These are phyloP conservation scores for Suhomyces tanzawaensis DNA, from an alignment of 805 yeast genomes.

Conservation along the genomic window DNA sequence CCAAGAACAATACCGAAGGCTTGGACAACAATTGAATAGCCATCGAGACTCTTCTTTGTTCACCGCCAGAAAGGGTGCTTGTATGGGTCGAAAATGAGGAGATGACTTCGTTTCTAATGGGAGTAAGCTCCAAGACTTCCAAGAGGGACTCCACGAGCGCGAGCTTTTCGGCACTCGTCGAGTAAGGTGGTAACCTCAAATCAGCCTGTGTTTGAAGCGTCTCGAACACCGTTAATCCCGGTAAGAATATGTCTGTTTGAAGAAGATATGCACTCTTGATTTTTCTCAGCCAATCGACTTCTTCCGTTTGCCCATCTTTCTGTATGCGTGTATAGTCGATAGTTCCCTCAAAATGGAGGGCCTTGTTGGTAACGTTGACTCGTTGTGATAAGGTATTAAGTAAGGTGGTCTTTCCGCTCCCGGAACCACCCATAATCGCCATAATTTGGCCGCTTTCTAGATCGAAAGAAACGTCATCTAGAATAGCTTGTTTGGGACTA, in stretches of 20 bases:
- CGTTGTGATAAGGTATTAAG: slow-evolving; percentile 63
- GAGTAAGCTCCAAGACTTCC: slow-evolving; percentile 62
- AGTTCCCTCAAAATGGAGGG: slow-evolving; percentile 42
- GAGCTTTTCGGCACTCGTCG: slow-evolving; percentile 42
- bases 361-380: slow-evolving; percentile 38
- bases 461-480: slow-evolving; percentile 53
- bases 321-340: slow-evolving; percentile 32
- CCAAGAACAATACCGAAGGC: slow-evolving; percentile 74
- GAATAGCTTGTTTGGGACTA: slow-evolving; percentile 14
- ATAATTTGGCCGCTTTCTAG: slow-evolving; percentile 60
- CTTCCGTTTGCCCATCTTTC: too few relatives aligned
- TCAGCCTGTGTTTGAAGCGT: slow-evolving; percentile 71
- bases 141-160: slow-evolving; percentile 59
- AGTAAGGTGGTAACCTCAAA: slow-evolving; percentile 54
- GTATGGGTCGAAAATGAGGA: slow-evolving; percentile 49
- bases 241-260: slow-evolving; percentile 71
- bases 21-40: slow-evolving; percentile 75
- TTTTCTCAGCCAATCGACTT: not conserved
- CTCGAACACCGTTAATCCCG: slow-evolving; percentile 71
- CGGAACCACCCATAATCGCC: slow-evolving; percentile 86
- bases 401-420: slow-evolving; percentile 82
- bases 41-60: slow-evolving; percentile 70
- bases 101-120: slow-evolving; percentile 58
- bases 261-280: slow-evolving; percentile 59
- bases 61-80: slow-evolving; percentile 79